Conservation (phyloP, 805 yeast genomes). For the Torulaspora quercuum region DNA sequence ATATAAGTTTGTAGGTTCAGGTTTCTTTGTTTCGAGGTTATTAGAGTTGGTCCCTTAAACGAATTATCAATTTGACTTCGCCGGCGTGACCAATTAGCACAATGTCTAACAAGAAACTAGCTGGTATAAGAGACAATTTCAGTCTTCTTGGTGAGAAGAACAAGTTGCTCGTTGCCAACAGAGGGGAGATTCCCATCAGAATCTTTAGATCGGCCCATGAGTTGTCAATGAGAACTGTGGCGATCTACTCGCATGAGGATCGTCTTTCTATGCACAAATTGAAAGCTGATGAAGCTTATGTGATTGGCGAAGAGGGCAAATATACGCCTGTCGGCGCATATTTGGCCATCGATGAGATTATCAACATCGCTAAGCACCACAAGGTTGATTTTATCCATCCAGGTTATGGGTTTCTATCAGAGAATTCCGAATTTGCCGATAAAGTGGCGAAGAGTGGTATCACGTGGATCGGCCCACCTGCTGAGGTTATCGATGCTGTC, state of each 20-base stretch:
- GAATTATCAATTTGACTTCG: too few species aligned
- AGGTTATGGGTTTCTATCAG: slow-evolving; percentile 87
- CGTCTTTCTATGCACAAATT: slow-evolving; percentile 90
- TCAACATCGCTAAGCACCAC: slow-evolving; percentile 75
- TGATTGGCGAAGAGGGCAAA: slow-evolving; percentile 84
- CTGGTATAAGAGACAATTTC: slow-evolving; percentile 36
- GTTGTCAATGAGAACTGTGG: slow-evolving; percentile 93
- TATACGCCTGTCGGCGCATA: slow-evolving; percentile 95
- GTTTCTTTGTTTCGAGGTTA: too few species aligned
- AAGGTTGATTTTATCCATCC: slow-evolving; percentile 86
- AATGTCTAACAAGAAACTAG: slow-evolving; percentile 23
- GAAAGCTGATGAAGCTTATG: slow-evolving; percentile 92
- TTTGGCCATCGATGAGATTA: slow-evolving; percentile 91
- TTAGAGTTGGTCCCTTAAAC: too few species aligned
- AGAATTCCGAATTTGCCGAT: slow-evolving; percentile 88
- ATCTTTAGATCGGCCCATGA: slow-evolving; percentile 98
- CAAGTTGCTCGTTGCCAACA: slow-evolving; percentile 74
- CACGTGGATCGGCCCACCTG: slow-evolving; percentile 94
- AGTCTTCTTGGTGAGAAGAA: slow-evolving; percentile 40
- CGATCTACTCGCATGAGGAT: slow-evolving; percentile 95
- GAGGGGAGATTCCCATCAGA: slow-evolving; percentile 83
- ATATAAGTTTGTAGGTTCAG: too few species aligned
- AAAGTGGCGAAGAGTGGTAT: slow-evolving; percentile 89
- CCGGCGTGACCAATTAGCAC: background rate
- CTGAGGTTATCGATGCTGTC: slow-evolving; percentile 82